Evolutionary conservation across 805 yeast species (phyloP), one percentile per base, ranked within the genome.

Genomic region (Kregervanrija delftensis): DNA sequence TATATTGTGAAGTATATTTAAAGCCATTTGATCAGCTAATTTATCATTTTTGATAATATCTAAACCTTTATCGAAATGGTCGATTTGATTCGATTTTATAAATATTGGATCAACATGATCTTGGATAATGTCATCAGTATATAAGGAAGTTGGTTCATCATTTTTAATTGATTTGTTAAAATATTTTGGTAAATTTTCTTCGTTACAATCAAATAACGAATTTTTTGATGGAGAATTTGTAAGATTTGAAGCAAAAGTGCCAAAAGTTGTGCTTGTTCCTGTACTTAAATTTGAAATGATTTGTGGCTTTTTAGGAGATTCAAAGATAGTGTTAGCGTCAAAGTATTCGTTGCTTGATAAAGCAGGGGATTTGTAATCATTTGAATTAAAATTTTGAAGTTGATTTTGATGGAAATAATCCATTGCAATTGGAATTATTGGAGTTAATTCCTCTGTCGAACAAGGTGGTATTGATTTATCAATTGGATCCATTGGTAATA

Each of bases 11-110:
- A 62, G 38, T n/a, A 62, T 62, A 40, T 59, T 58, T 12, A 61
- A 35, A 10, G 65, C 66, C 66, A 62, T 62, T 45, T 60, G 65
- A 37, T 62, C 65, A 13, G 66, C 66, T 37, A 62, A 45, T 37
- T 52, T 49, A 42, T 62, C 66, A 41, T 60, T 61, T 30, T 56
- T 58, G 12, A 37, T 45, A 17, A 42, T 40, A 46, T 58, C 61
- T 8, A 54, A 39, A 11, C 35, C 42, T 42, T 54, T 58, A 44
- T 61, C 64, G 13, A 57, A 53, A 48, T 62, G 65, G 45, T 62
- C 65, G 11, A 62, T 62, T 43, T 62, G 66, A 37, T 62, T 57
- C 4, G 65, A 48, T 43, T 57, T 58, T 5, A 47, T 54, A 45
- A 62, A 62, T 1, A 62, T 53, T 8, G 63, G 55, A 37, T 53